Evolutionary conservation across 176 grass and related monocot genomes (phyloP).

Genomic region (Musa troglodytarum): DNA sequence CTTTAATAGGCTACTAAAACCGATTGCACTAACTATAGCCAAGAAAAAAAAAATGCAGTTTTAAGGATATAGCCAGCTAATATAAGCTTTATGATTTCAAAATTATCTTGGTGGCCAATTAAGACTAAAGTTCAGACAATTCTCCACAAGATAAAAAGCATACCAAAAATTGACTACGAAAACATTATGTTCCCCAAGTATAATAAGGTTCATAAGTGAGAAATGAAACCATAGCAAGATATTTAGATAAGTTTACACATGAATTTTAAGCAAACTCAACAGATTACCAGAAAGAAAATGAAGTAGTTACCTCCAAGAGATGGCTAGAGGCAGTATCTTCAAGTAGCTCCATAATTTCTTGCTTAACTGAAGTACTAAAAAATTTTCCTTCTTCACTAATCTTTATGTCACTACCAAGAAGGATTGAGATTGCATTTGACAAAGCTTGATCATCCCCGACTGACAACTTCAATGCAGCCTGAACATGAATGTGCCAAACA

Average conservation of each 20-base stretch:
- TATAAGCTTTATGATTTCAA: neutral
- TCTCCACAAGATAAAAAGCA: neutral
- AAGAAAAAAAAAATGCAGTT: too few relatives aligned
- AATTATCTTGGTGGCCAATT: neutral
- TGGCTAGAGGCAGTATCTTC: constrained; percentile 86
- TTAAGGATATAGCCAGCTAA: too few relatives aligned
- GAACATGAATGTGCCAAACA: constrained; percentile 14
- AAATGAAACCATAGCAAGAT: neutral
- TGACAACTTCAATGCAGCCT: constrained; percentile 73
- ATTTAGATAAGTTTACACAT: neutral
- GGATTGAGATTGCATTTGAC: constrained; percentile 46
- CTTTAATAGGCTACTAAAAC: neutral
- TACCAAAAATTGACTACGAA: too few relatives aligned
- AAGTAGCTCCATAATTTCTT: constrained; percentile 69
- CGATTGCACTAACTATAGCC: neutral
- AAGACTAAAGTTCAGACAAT: neutral
- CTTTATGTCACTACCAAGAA: constrained; percentile 51
- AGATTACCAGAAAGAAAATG: constrained; percentile 9
- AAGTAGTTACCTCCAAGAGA: constrained; percentile 64
- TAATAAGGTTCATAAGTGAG: neutral
- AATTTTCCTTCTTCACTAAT: constrained; percentile 18
- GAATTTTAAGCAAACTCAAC: constrained; percentile 4
- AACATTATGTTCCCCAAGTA: neutral
- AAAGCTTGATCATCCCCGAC: constrained; percentile 48
- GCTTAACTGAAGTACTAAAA: constrained; percentile 33